These are phyloP conservation scores for Erythrobasidium hasegawianum DNA, from an alignment of 1,284 basidiomycete genomes.

Conservation along the genomic window DNA sequence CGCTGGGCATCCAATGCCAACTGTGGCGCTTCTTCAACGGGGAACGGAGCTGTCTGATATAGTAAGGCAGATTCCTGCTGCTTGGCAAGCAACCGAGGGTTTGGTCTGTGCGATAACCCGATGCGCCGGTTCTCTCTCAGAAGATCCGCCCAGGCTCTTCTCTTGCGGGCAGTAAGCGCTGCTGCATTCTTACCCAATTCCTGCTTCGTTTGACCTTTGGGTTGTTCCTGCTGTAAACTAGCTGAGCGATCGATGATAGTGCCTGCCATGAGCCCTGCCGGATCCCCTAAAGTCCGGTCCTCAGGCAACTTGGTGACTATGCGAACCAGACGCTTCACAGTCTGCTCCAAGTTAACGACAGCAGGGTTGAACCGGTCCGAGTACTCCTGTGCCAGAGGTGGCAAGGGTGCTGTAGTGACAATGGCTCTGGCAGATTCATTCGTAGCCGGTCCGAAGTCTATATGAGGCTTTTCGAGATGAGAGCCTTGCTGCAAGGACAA, in stretches of 20 bases:
- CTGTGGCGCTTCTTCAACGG: conserved; percentile 24
- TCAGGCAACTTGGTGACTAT: conserved; percentile 8
- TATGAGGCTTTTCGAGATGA: not conserved
- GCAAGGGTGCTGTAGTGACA: not conserved
- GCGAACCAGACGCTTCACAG: conserved; percentile 33
- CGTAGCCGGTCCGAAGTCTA: not conserved
- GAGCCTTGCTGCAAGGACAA: conserved; percentile 53
- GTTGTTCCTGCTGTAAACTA: conserved; percentile 9
- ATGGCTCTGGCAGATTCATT: not conserved
- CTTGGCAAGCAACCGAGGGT: conserved; percentile 41
- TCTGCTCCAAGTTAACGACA: conserved; percentile 40
- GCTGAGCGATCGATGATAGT: conserved; percentile 66
- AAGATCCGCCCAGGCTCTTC: conserved; percentile 86
- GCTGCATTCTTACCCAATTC: conserved; percentile 68
- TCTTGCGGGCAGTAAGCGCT: conserved; percentile 70
- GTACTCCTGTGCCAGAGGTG: not conserved
- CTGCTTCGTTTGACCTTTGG: conserved; percentile 53
- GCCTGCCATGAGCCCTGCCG: conserved; percentile 55
- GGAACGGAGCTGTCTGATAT: conserved; percentile 20
- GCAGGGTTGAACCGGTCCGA: not conserved
- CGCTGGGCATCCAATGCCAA: conserved; percentile 52
- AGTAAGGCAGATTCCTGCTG: not conserved
- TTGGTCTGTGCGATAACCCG: conserved; percentile 70
- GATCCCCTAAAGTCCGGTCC: conserved; percentile 14
- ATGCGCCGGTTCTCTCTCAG: conserved; percentile 80